Conservation (phyloP, 139 green algal genomes). For the Chlamydomonas schloesseri region DNA sequence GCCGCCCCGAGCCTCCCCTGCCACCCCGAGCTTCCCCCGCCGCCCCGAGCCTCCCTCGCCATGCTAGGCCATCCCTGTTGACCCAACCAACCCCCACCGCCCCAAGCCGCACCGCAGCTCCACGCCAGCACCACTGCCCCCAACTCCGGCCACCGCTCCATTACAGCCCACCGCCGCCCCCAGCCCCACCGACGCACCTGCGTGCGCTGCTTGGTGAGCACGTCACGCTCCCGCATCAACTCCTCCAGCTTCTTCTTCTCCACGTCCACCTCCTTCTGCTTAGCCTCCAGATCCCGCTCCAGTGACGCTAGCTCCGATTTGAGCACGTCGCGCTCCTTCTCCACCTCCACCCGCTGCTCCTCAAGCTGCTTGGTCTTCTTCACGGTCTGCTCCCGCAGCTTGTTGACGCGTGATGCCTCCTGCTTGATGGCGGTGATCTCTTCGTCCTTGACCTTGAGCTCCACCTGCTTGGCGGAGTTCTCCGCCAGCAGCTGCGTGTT, state of each 20-base stretch:
- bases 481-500: constrained; percentile 91
- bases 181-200: constrained; percentile 64
- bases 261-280: constrained; percentile 63
- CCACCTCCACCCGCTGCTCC: constrained; percentile 58
- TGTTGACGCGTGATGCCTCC: constrained; percentile 78
- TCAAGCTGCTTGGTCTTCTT: constrained; percentile 70
- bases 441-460: constrained; percentile 90
- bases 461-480: constrained; percentile 85
- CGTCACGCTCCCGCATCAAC: constrained; percentile 85
- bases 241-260: constrained; percentile 87
- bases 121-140: no score
- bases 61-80: no score
- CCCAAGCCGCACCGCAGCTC: no score
- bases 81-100: no score
- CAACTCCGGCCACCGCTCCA: no score
- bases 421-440: constrained; percentile 74
- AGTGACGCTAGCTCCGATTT: constrained; percentile 36
- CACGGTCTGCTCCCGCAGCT: constrained; percentile 71
- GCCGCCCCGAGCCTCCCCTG: no score
- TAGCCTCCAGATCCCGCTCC: constrained; percentile 66
- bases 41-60: no score
- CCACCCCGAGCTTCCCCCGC: no score
- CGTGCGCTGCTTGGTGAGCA: constrained; percentile 89
- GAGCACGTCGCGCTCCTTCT: constrained; percentile 72
- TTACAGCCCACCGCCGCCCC: no score